Base-by-base conservation (phyloP, 805 yeast genomes). In the Kodamaea laetipori region DNA sequence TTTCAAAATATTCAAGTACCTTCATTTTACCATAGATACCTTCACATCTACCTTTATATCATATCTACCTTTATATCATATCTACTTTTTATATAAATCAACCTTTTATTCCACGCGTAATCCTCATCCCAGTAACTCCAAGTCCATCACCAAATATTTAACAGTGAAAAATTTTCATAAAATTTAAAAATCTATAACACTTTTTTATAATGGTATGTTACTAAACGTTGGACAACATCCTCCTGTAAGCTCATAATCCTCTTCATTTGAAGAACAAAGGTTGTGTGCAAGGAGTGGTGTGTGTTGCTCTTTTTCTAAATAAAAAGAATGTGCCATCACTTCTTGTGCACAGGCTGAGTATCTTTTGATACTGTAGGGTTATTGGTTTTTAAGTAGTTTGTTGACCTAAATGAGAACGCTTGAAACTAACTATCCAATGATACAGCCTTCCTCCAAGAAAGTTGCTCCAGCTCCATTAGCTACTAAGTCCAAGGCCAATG, bases 401-500 rank as follows among this genome's bases (percentile, higher is more conserved):
- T 48, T 48, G 51, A 48, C 47, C 36, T 12, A 28, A 31, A 31
- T 36, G 46, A 43, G 49, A 48, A 44, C 46, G 34, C 50, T 42
- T 51, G 50, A 52, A 54, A 50, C 51, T 51, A 45, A 49, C 52
- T 46, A 45, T 44, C 46, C 48, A 44, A 47, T 47, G 50, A 48
- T 51, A 51, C 52, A 50, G 52, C 55, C 54, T 41, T 45, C 55
- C 49, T 43, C 55, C 49, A 69, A 69, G 69, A 69, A 66, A 64
- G 73, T 69, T 56, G 75, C 75, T 55, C 71, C 71, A 64, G 72
- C 73, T 50, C 74, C 74, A 47, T 68, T 70, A 60, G 73, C 73
- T 52, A 50, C 63, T 46, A 69, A 67, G 61, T 41, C 64, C 43
- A 51, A 55, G 33, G 44, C 62, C 42, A 46, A 64, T 40, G 52